Evolutionary conservation across 1,284 basidiomycete species (phyloP).

Genomic region (Cryptococcus amylolentus): DNA sequence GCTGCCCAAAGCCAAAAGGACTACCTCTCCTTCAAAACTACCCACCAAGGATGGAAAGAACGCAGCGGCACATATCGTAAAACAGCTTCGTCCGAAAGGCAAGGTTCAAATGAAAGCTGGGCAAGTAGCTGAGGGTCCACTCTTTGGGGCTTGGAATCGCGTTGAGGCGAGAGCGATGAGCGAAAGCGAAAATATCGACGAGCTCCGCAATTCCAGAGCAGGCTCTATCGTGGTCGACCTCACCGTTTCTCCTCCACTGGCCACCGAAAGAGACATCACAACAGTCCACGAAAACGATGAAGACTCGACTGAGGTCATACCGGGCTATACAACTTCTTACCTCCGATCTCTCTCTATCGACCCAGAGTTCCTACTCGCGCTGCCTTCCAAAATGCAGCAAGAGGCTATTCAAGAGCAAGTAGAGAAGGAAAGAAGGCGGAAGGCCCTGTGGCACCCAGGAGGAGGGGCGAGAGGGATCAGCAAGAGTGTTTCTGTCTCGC

Average conservation of each 20-base stretch:
- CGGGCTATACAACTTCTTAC: constrained; percentile 50
- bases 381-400: constrained; percentile 65
- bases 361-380: constrained; percentile 63
- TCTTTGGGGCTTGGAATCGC: constrained; percentile 39
- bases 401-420: constrained; percentile 64
- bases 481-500: constrained; percentile 11
- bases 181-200: not conserved
- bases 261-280: not conserved
- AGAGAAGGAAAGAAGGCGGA: constrained; percentile 13
- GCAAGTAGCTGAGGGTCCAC: constrained; percentile 31
- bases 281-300: constrained; percentile 2
- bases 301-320: constrained; percentile 9
- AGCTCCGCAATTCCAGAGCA: not conserved
- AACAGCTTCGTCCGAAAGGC: constrained; percentile 40
- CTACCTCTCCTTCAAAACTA: not conserved
- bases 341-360: constrained; percentile 65
- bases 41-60: constrained; percentile 17
- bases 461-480: constrained; percentile 11
- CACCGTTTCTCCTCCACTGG: not conserved
- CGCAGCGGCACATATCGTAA: constrained; percentile 42
- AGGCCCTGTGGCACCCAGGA: constrained; percentile 49
- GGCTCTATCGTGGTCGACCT: constrained; percentile 15
- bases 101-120: constrained; percentile 39
- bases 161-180: constrained; percentile 1
- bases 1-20: constrained; percentile 4